Conservation (phyloP, 2,329 filamentous ascomycete genomes). For the Penicillium sp. region DNA sequence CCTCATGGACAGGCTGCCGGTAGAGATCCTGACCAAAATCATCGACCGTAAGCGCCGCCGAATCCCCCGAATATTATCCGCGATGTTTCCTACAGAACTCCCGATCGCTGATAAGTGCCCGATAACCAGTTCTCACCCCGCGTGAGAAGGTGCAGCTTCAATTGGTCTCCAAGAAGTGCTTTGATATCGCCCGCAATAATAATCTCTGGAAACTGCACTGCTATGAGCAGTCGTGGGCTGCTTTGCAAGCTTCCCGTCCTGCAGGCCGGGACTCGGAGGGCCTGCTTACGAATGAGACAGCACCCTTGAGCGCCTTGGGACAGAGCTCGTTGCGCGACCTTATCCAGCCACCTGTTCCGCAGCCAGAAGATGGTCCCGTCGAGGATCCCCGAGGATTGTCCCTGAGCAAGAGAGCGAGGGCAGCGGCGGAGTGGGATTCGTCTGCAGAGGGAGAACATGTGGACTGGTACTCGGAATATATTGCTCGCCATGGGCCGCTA, state of each 20-base stretch:
- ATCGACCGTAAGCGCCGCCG: conserved; percentile 52
- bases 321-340: conserved; percentile 32
- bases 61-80: conserved; percentile 22
- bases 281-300: conserved; percentile 43
- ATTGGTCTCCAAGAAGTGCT: conserved; percentile 62
- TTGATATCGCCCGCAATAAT: conserved; percentile 66
- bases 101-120: conserved; percentile 21
- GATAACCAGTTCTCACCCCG: conserved; percentile 56
- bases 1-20: conserved; percentile 55
- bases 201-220: conserved; percentile 71
- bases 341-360: conserved; percentile 28
- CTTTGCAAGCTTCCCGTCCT: conserved; percentile 40
- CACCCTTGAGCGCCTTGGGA: conserved; percentile 31
- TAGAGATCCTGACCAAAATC: conserved; percentile 62
- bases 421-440: conserved; percentile 72
- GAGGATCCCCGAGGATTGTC: conserved; percentile 15
- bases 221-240: conserved; percentile 67
- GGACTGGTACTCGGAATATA: conserved; percentile 85
- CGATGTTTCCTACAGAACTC: conserved; percentile 15
- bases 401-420: conserved; percentile 28
- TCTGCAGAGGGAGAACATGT: conserved; percentile 66
- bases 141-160: conserved; percentile 64
- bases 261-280: conserved; percentile 39
- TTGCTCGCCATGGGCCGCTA: conserved; percentile 73
- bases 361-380: neutral